Base-by-base conservation (phyloP, 495 filamentous ascomycete species). In the Tuber magnatum region DNA sequence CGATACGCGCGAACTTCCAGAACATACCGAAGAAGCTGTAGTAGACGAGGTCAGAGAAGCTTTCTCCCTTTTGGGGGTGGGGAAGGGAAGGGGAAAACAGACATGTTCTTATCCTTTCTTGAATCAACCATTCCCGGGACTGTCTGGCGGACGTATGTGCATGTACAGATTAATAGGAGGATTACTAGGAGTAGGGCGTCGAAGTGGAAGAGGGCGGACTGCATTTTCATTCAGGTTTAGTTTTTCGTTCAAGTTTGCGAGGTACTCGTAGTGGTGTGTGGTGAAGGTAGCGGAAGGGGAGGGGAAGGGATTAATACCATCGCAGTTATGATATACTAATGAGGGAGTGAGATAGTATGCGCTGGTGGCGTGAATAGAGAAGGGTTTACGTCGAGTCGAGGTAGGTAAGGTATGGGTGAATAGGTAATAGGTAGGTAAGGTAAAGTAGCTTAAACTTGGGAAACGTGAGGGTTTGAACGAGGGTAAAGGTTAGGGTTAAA, bases 181-280 rank as follows among this genome's bases (percentile, higher is more conserved):
- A 99, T 90, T 81, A 97, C 93, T 79, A 97, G 89, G 65, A 99
- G 88, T 74, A 97, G 90, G 72, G 92, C 93, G 82, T 96, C 92
- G 87, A 99, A 97, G 85, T 98, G 97, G 90, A 99, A 98, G 77
- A 99, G 90, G 42, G 96, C 95, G 77, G 94, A 91, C 95, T 97
- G 74, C 78, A 43, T 75, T 20, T 41, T 74, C 56, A 41, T 78
- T 86, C 84, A 85, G 82, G 81, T 75, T 43, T 70, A 72, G 56
- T 16, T 61, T 9, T 48, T 56, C 1, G 8, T 4, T n/a, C 24
- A 56, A 56, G 38, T 41, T 18, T 10, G 39, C 22, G 22, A 16
- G 24, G 48, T n/a, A n/a, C n/a, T n/a, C n/a, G n/a, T 35, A 41
- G 40, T 70, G 32, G 24, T 40, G n/a, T 12, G 73, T 38, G 70